Conservation (phyloP, 1,284 basidiomycete species). For the Mycena citricolor region DNA sequence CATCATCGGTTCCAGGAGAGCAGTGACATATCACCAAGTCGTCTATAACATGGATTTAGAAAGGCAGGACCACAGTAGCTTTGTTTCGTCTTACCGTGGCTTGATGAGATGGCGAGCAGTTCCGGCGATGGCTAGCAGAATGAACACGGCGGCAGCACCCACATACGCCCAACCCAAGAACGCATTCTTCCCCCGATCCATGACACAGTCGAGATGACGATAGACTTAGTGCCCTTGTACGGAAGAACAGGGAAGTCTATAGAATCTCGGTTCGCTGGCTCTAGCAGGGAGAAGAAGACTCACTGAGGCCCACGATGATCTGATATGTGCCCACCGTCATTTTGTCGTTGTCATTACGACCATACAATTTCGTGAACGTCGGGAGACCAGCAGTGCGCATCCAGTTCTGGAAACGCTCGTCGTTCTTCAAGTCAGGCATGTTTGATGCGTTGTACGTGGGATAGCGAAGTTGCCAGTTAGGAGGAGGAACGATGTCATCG, state of each 20-base stretch:
- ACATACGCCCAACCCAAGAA: slow-evolving; percentile 99
- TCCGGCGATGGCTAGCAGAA: slow-evolving; percentile 84
- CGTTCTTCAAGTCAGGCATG: slow-evolving; percentile 71
- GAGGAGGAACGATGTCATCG: slow-evolving; percentile 81
- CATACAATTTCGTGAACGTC: slow-evolving; percentile 95
- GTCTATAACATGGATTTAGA: slow-evolving; percentile 43
- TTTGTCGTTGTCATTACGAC: slow-evolving; percentile 79
- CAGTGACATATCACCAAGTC: slow-evolving; percentile 80
- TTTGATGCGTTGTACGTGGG: slow-evolving; percentile 73
- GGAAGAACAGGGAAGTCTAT: slow-evolving; percentile 91
- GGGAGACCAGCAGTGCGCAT: slow-evolving; percentile 98
- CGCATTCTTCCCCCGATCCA: slow-evolving; percentile 97
- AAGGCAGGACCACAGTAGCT: slow-evolving; percentile 28
- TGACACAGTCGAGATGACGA: slow-evolving; percentile 95
- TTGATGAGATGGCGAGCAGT: slow-evolving; percentile 92
- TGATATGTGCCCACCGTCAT: slow-evolving; percentile 79
- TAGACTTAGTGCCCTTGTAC: slow-evolving; percentile 93
- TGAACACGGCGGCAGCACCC: slow-evolving; percentile 83
- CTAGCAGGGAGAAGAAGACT: slow-evolving; percentile 32
- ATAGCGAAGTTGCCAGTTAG: slow-evolving; percentile 81
- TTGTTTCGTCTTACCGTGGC: slow-evolving; percentile 70
- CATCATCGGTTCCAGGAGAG: slow-evolving; percentile 80
- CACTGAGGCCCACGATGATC: slow-evolving; percentile 82
- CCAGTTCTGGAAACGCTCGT: slow-evolving; percentile 99
- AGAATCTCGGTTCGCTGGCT: slow-evolving; percentile 4